Evolutionary conservation across 2,329 filamentous ascomycete species (phyloP), one percentile per base, ranked within the genome.

Genomic region (Exserohilum turcica): DNA sequence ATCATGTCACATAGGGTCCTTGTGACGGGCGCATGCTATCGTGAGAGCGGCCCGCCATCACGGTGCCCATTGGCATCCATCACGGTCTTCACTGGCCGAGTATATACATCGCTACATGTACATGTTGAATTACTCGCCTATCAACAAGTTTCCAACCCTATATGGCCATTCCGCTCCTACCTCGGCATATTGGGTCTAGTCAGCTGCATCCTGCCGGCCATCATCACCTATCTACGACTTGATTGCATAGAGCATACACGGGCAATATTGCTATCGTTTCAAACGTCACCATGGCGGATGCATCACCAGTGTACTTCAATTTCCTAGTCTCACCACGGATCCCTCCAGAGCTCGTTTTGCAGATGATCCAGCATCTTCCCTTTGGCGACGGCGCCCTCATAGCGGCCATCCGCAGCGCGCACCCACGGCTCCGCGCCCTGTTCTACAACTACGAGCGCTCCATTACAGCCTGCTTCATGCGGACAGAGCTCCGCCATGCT

Each of bases 321-420:
- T 57, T 62, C 13, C 42, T 68, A 5, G 36, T 63, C 18, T 61
- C 63, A 1, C 36, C 58, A 0, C 53, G 54, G 4, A 64, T 71
- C 5, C 68, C 69, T 8, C 46, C 65, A 18, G 69, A 72, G 33
- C 54, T 72, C 5, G 43, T 72, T n/a, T 56, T 71, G 4, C 56
- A 63, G 12, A 60, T 56, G 2, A 61, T 72, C 8, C 61, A 70
- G 36, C 49, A 64, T 16, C 58, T 72, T 2, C 65, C 63, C 0
- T 70, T 68, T 29, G 42, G 57, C 12, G 56, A 66, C n/a, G 65
- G 63, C n/a, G 51, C 51, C 16, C 47, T 55, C 16, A 55, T 71
- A 3, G 19, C 51, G 27, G 56, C 49, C 27, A 61, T 73, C 2
- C 48, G 56, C 13, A 44, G 31, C 15, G 55, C 62, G 4, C 61